Evolutionary conservation across 352 stramenopile species (phyloP).

Genomic region (Plasmopara viticola): DNA sequence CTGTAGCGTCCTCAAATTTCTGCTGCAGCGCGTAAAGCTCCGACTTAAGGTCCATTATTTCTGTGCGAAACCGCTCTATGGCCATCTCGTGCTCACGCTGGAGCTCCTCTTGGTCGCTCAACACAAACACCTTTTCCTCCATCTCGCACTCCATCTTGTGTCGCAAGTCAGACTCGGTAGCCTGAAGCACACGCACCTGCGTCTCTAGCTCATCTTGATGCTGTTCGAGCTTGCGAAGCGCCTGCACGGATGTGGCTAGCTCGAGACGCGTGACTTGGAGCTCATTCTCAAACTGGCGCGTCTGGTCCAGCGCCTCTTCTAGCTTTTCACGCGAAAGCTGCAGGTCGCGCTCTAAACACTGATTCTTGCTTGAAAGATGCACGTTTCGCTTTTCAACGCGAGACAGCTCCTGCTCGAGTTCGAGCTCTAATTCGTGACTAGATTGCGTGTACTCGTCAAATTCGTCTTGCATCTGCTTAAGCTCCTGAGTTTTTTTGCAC

Average conservation of each 20-base stretch:
- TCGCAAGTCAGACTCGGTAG: slow-evolving; percentile 65
- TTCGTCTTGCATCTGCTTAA: slow-evolving; percentile 61
- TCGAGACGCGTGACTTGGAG: slow-evolving; percentile 36
- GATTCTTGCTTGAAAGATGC: slow-evolving; percentile 36
- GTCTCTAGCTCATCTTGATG: slow-evolving; percentile 75
- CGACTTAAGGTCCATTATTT: slow-evolving; percentile 84
- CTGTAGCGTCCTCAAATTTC: slow-evolving; percentile 37
- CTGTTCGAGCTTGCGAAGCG: slow-evolving; percentile 55
- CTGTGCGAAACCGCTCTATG: slow-evolving; percentile 65
- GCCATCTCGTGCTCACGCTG: slow-evolving; percentile 73
- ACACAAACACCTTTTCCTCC: slow-evolving; percentile 81
- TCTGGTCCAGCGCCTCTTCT: slow-evolving; percentile 45
- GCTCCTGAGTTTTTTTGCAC: slow-evolving; percentile 47
- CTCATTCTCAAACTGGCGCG: slow-evolving; percentile 50
- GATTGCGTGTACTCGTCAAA: slow-evolving; percentile 83
- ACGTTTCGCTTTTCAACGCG: slow-evolving; percentile 49
- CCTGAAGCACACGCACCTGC: slow-evolving; percentile 75
- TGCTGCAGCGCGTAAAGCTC: slow-evolving; percentile 73
- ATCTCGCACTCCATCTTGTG: slow-evolving; percentile 84
- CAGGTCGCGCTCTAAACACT: slow-evolving; percentile 53
- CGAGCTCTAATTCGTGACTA: slow-evolving; percentile 70
- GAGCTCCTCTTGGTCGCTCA: slow-evolving; percentile 80
- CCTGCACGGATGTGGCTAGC: slow-evolving; percentile 27
- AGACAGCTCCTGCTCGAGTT: slow-evolving; percentile 69
- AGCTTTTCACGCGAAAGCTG: slow-evolving; percentile 40